A percentile compares a stretch with the other conserved stretches of the same genome.
These are phyloP conservation scores for Aschersonia sp. DNA, from an alignment of 2,329 filamentous ascomycete genomes.

Conservation along the genomic window DNA sequence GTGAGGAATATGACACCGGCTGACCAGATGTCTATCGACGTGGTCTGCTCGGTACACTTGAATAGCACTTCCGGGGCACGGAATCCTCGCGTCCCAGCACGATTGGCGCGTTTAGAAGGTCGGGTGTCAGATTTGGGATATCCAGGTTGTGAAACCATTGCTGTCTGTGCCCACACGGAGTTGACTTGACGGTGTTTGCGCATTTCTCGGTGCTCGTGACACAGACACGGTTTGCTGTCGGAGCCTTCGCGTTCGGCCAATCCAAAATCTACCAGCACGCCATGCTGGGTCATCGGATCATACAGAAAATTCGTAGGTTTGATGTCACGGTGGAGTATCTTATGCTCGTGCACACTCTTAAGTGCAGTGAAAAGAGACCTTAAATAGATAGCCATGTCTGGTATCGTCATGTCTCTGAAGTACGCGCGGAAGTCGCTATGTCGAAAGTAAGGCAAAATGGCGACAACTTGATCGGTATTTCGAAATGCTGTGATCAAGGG, in stretches of 20 bases:
- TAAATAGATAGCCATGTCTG: constrained; percentile 83
- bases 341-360: constrained; percentile 63
- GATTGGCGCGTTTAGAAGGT: constrained; percentile 78
- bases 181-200: constrained; percentile 44
- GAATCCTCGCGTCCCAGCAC: constrained; percentile 89
- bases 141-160: constrained; percentile 38
- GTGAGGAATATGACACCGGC: constrained; percentile 96
- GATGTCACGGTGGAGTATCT: constrained; percentile 87
- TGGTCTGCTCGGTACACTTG: constrained; percentile 91
- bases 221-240: constrained; percentile 70
- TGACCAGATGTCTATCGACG: constrained; percentile 93
- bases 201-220: constrained; percentile 47
- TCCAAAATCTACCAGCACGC: constrained; percentile 98
- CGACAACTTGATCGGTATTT: constrained; percentile 84
- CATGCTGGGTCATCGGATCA: constrained; percentile 62
- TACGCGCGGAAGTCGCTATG: constrained; percentile 92
- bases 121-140: constrained; percentile 86
- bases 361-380: constrained; percentile 77
- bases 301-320: constrained; percentile 98
- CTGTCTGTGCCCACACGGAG: constrained; percentile 41
- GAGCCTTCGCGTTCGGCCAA: constrained; percentile 73
- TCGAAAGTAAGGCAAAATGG: constrained; percentile 87
- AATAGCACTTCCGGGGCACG: constrained; percentile 91
- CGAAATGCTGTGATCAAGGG: constrained; percentile 96
- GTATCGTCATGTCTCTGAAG: constrained; percentile 76